Percentiles rank a stretch among this genome's conserved stretches.
Evolutionary conservation across 192 early-diverging fungal genomes (phyloP).

Genomic region (Coemansia aciculifera): DNA sequence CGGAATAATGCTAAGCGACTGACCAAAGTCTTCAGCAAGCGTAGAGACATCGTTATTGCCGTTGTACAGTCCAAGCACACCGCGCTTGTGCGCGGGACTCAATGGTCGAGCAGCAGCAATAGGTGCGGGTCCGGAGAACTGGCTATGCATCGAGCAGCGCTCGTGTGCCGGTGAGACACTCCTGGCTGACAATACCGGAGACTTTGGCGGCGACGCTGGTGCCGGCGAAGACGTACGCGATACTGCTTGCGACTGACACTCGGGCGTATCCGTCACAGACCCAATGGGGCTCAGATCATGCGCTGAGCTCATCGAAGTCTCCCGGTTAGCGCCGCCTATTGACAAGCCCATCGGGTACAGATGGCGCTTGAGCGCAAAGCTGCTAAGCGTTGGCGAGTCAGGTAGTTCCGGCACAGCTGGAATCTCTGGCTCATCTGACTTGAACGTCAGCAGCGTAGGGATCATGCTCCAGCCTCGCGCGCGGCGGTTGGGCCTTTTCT

Average conservation of each 20-base stretch:
- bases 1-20: slow-evolving; percentile 29
- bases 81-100: slow-evolving; percentile 49
- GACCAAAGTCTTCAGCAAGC: slow-evolving; percentile 49
- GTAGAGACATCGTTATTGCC: slow-evolving; percentile 20
- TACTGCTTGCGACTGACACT: slow-evolving; percentile 20
- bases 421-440: slow-evolving; percentile 13
- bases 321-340: slow-evolving; percentile 28
- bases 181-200: slow-evolving; percentile 26
- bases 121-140: slow-evolving; percentile 16
- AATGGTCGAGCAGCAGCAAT: slow-evolving; percentile 12
- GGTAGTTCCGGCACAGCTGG: slow-evolving; percentile 22
- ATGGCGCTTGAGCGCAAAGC: slow-evolving; percentile 40
- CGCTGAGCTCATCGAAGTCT: slow-evolving; percentile 27
- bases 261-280: slow-evolving; percentile 19
- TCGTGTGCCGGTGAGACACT: slow-evolving; percentile 24
- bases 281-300: slow-evolving; percentile 40
- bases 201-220: slow-evolving; percentile 22
- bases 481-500: slow-evolving; percentile 22
- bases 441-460: slow-evolving; percentile 49
- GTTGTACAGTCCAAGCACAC: slow-evolving; percentile 41
- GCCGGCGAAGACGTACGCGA: slow-evolving; percentile 33
- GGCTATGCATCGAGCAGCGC: slow-evolving; percentile 39
- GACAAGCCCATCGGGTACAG: slow-evolving; percentile 54
- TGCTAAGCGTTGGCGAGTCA: slow-evolving; percentile 46
- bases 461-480: slow-evolving; percentile 56